Base-by-base conservation (phyloP, 177 flowering plant species). In the Viscum album region DNA sequence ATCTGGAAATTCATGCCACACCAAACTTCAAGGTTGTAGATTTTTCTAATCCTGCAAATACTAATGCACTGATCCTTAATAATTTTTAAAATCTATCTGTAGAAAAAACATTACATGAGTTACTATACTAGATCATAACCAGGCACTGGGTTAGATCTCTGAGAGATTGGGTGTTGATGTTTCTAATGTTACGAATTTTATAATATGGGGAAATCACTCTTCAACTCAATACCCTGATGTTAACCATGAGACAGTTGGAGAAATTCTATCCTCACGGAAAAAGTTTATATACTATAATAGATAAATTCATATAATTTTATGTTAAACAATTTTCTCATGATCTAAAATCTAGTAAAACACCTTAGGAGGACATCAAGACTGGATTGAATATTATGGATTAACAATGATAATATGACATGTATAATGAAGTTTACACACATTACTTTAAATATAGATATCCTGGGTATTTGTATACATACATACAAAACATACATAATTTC, bases 151-250 rank as follows among this genome's bases (percentile, higher is more conserved):
- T 47, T 93, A 85, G 75, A 79, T 89, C 63, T 75, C 91, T 2
- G 91, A 88, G 70, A 80, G 75, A 74, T 78, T 89, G 39, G 75
- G 83, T 52, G 83, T 83, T 32, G 74, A 76, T 12, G 91, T 84
- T 32, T 68, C 78, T 67, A 83, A 84, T 75, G 92, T 88, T 64
- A 88, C 86, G 71, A 90, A 90, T 73, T 87, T 77, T 0, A 81
- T 87, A 69, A 86, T 90, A 56, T 90, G 96, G 96, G 92, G 96
- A 10, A 88, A 88, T 69, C 97, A 90, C 70, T 87, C 94, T 35
- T 90, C 97, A 36, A 85, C 89, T 64, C 92, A 85, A 64, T 88
- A 86, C 62, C 94, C 97, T 24, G 97, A 88, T 74, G 89, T 81
- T 69, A 85, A 87, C 69, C 92, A 88, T 76, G 97, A 92, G 31